Base-by-base conservation (phyloP, 129 eudicot genomes). In the Pulicaria dysenterica region DNA sequence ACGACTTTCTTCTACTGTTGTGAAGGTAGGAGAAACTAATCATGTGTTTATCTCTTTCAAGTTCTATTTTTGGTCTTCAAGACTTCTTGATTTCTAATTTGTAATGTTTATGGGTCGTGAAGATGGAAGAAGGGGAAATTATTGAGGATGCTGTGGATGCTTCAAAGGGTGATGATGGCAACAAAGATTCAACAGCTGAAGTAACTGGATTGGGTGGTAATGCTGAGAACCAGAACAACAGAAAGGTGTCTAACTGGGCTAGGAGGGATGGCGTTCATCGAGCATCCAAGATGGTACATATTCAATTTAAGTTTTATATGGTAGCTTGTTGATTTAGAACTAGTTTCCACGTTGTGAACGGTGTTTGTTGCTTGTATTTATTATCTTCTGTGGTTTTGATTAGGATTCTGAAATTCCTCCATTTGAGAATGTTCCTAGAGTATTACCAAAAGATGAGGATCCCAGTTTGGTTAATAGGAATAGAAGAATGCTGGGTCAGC, bases 381-480 rank as follows among this genome's bases (percentile, higher is more conserved):
- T 39, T 39, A 8, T 4, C 4, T 69, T 16, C 8, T 50, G 47
- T 46, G 62, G 57, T 49, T 84, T 65, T 79, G 37, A 67, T 69
- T 77, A 94, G 99, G 98, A 80, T 63, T 77, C 74, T 81, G 93
- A 88, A 13, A 58, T 83, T 76, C 98, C 88, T 75, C 94, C 83
- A 3, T 75, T 72, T 19, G 88, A 85, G 80, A 85, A 74, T 56
- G 84, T 84, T 73, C 98, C 98, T 4, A 84, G 98, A 68, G 91
- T 94, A 13, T 85, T 90, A 81, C 97, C 94, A 5, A 90, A 90
- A 74, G 64, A 90, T 19, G 99, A 88, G 74, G 99, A 94, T 61
- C 99, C 99, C 9, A 90, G 84, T 44, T 67, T 90, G 85, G 97
- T 94, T 50, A 94, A 83, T 62, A 86, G 98, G 82, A 94, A 94